phyloP scores from a whole-genome alignment of 169 alveolate genomes.

The Haemoproteus tartakovskyi region DNA sequence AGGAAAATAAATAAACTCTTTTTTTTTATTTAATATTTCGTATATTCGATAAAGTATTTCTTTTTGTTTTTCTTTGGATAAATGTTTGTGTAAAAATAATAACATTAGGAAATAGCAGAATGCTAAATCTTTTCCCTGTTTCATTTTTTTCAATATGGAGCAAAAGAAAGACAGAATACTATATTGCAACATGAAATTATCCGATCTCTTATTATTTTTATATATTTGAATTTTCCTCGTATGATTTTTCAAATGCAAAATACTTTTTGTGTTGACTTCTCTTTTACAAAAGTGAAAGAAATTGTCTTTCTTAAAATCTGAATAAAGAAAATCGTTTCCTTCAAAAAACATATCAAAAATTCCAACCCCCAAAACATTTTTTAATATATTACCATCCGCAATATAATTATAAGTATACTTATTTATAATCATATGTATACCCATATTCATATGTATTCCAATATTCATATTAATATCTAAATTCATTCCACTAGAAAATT shows the following conservation, averaged over 20 bases:
- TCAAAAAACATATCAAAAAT: too few relatives aligned
- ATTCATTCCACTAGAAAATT: too few relatives aligned
- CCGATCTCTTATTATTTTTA: constrained; percentile 9
- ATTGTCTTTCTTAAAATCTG: too few relatives aligned
- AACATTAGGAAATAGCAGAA: constrained; percentile 8
- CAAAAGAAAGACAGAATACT: constrained; percentile 7
- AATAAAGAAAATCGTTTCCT: too few relatives aligned
- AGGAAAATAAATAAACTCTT: constrained; percentile 24
- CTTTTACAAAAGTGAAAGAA: constrained; percentile 4
- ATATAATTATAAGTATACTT: too few relatives aligned
- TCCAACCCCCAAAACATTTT: too few relatives aligned
- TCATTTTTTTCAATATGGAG: constrained; percentile 2
- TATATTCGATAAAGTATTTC: constrained; percentile 17
- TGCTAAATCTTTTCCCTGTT: neutral
- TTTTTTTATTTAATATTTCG: constrained; percentile 34
- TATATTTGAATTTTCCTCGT: constrained; percentile 2
- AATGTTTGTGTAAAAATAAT: constrained; percentile 1
- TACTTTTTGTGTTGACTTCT: constrained; percentile 15
- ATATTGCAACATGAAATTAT: constrained; percentile 6
- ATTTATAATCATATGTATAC: too few relatives aligned
- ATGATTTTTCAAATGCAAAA: constrained; percentile 15
- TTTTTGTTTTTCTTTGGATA: constrained; percentile 20
- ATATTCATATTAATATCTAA: too few relatives aligned
- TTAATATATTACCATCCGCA: too few relatives aligned
- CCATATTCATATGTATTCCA: too few relatives aligned